phyloP scores from a whole-genome alignment of 768 basidiomycete species.

The Boletus rex-veris region DNA sequence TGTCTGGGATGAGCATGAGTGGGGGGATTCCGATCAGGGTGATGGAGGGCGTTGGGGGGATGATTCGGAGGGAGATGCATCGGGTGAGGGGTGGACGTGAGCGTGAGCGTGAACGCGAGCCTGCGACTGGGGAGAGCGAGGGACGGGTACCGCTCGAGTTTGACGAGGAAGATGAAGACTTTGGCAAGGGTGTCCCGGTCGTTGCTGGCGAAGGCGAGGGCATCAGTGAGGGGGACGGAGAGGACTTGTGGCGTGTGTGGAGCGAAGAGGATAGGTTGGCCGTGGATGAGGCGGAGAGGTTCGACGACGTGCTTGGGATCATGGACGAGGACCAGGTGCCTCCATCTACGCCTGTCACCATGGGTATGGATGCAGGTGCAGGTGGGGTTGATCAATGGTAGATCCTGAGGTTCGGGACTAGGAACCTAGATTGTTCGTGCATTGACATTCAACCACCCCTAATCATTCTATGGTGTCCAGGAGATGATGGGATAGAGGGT shows the following conservation, averaged over 20 bases:
- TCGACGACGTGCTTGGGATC: constrained; percentile 33
- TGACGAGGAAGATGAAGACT: constrained; percentile 69
- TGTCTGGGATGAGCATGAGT: constrained; percentile 18
- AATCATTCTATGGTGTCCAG: no score
- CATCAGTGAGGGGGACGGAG: constrained; percentile 6
- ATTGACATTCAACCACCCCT: no score
- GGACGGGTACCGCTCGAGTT: constrained; percentile 47
- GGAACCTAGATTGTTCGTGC: no score
- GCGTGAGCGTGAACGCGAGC: not conserved
- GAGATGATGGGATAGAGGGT: no score
- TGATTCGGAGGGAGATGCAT: constrained; percentile 50
- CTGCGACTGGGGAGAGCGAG: not conserved
- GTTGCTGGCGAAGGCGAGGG: not conserved
- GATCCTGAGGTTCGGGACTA: no score
- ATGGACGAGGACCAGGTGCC: constrained; percentile 33
- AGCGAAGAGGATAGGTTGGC: constrained; percentile 30
- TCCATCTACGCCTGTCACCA: not conserved
- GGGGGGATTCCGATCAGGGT: constrained; percentile 49
- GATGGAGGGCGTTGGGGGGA: constrained; percentile 58
- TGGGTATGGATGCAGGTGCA: not conserved
- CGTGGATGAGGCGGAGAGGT: constrained; percentile 31
- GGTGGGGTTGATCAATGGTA: not conserved
- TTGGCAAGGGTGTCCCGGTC: constrained; percentile 27
- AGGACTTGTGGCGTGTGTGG: constrained; percentile 26
- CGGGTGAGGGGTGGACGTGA: constrained; percentile 12